Conservation (phyloP, 495 filamentous ascomycete genomes). For the Penicillium riverlandense region DNA sequence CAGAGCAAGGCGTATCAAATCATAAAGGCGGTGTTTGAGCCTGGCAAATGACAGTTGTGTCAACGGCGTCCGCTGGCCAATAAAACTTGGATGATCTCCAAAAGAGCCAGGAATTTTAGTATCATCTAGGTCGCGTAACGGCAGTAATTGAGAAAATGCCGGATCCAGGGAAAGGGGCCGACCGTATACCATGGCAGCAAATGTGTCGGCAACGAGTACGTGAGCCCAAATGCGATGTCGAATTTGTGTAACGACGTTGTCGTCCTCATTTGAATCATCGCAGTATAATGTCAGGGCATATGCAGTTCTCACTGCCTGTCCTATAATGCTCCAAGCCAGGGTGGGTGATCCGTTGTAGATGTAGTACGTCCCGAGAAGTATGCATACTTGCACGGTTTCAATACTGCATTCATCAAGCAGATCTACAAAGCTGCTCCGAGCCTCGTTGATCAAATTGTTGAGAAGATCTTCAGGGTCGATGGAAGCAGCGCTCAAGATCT, state of each 20-base stretch:
- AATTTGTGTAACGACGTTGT: constrained; percentile 4
- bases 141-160: constrained; percentile 6
- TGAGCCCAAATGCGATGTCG: constrained; percentile 16
- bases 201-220: constrained; percentile 11
- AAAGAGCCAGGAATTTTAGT: constrained; percentile 1
- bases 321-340: constrained; percentile 12
- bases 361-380: constrained; percentile 11
- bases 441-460: too few relatives aligned
- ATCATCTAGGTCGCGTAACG: constrained; percentile 6
- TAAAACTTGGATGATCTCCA: too few relatives aligned
- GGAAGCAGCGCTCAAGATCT: too few relatives aligned
- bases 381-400: constrained; percentile 12
- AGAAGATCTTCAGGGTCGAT: too few relatives aligned
- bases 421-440: background rate
- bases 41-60: constrained; percentile 5
- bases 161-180: constrained; percentile 11
- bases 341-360: constrained; percentile 11
- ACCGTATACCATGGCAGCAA: constrained; percentile 12
- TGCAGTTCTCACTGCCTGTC: constrained; percentile 11
- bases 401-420: constrained; percentile 9
- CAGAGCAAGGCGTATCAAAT: constrained; percentile 9
- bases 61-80: background rate
- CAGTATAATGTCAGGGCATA: constrained; percentile 10
- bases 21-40: constrained; percentile 9
- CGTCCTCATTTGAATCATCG: constrained; percentile 1